Evolutionary conservation across 129 eudicot species (phyloP).

Genomic region (Smallanthus sonchifolius): DNA sequence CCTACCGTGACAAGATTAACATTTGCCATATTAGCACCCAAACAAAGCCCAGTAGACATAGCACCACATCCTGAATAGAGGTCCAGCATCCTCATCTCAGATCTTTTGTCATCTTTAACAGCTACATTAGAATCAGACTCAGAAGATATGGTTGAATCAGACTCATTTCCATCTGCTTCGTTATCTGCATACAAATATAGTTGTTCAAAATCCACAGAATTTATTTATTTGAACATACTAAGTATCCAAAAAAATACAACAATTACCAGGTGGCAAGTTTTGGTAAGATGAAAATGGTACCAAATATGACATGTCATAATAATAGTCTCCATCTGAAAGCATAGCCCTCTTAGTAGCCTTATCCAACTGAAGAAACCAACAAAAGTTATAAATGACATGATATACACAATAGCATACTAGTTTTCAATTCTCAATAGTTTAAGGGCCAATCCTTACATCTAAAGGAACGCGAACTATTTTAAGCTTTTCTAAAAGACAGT

Average conservation of each 20-base stretch:
- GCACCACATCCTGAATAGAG: conserved; percentile 95
- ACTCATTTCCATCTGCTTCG: conserved; percentile 36
- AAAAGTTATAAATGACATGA: conserved; percentile 22
- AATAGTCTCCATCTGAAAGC: conserved; percentile 39
- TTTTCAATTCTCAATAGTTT: not conserved
- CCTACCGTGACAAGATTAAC: conserved; percentile 65
- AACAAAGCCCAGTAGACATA: conserved; percentile 92
- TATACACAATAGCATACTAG: conserved; percentile 13
- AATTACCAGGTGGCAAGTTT: conserved; percentile 51
- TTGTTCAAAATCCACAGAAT: not conserved
- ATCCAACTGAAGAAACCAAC: conserved; percentile 53
- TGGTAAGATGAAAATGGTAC: conserved; percentile 57
- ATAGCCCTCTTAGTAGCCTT: conserved; percentile 18
- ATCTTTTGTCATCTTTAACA: not conserved
- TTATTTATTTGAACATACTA: not conserved
- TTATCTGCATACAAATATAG: conserved; percentile 33
- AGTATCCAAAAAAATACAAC: not conserved
- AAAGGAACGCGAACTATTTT: conserved; percentile 41
- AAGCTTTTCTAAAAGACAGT: conserved; percentile 58
- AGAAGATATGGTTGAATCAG: conserved; percentile 60
- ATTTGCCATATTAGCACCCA: conserved; percentile 56
- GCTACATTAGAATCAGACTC: conserved; percentile 36
- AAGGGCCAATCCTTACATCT: conserved; percentile 38
- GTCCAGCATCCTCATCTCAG: conserved; percentile 51
- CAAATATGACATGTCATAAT: conserved; percentile 59